phyloP scores from a whole-genome alignment of 2,329 filamentous ascomycete species.

The Mariannaea sp. region DNA sequence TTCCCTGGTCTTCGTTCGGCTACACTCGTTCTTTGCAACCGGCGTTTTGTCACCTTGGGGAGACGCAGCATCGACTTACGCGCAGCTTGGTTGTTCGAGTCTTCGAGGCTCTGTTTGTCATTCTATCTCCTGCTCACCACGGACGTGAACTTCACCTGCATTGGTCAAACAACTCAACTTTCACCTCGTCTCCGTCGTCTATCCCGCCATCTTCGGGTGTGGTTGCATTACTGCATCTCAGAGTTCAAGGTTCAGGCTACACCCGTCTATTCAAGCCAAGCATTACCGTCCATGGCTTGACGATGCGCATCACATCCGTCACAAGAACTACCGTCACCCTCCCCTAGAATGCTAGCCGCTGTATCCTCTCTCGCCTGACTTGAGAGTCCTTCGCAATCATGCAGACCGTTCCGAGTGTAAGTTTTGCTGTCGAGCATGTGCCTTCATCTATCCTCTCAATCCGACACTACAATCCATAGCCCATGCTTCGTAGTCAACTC shows the following conservation, averaged over 20 bases:
- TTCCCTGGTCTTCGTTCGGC: background rate
- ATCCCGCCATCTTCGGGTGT: constrained; percentile 11
- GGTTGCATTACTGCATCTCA: constrained; percentile 15
- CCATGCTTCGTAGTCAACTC: constrained; percentile 19
- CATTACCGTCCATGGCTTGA: constrained; percentile 36
- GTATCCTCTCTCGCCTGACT: constrained; percentile 45
- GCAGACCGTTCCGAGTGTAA: constrained; percentile 59
- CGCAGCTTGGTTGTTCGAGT: constrained; percentile 2
- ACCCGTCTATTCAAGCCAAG: constrained; percentile 23
- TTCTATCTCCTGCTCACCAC: background rate
- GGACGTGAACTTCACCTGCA: background rate
- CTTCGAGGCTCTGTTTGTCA: constrained; percentile 9
- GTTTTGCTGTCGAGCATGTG: constrained; percentile 39
- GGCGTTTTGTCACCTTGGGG: background rate
- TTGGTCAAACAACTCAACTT: background rate
- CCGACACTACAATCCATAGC: background rate
- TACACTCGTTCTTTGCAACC: background rate
- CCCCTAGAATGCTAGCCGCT: constrained; percentile 45
- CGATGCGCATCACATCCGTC: constrained; percentile 39
- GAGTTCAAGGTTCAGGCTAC: constrained; percentile 14
- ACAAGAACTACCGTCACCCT: constrained; percentile 36
- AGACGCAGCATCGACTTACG: constrained; percentile 10
- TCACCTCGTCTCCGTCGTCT: background rate
- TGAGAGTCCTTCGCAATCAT: constrained; percentile 51
- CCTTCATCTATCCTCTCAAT: constrained; percentile 17